Percentiles rank a stretch among this genome's conserved stretches.
These are phyloP conservation scores for Evernia prunastri DNA, from an alignment of 495 filamentous ascomycete genomes.

Conservation along the genomic window DNA sequence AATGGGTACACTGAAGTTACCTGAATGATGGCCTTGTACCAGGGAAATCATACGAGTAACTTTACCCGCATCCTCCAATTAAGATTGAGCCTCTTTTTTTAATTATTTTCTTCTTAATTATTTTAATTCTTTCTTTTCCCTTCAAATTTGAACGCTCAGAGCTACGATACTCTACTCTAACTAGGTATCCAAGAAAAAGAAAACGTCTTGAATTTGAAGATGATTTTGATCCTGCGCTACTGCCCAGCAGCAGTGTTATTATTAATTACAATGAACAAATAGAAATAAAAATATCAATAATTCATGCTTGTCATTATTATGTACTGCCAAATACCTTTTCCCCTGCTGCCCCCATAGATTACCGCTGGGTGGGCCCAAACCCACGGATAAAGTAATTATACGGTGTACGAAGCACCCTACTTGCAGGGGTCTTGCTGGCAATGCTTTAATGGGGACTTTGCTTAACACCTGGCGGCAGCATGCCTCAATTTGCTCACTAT, in stretches of 20 bases:
- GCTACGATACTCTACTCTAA: no score
- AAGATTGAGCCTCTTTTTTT: slow-evolving; percentile 12
- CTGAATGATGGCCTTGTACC: slow-evolving; percentile 3
- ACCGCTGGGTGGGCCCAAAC: background rate
- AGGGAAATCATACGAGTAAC: no score
- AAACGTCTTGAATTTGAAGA: background rate
- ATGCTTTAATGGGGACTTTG: background rate
- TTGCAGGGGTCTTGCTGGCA: slow-evolving; percentile 20
- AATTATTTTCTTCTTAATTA: no score
- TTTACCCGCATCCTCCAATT: slow-evolving; percentile 15
- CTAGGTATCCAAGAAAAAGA: no score
- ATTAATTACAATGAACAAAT: no score
- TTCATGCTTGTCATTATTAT: background rate
- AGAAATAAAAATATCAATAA: background rate
- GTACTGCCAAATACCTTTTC: slow-evolving; percentile 1
- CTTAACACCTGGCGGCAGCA: background rate
- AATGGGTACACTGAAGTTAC: slow-evolving; percentile 8
- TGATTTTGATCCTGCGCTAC: background rate
- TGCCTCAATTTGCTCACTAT: background rate
- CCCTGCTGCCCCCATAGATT: background rate
- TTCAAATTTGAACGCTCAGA: no score
- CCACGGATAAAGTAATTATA: background rate
- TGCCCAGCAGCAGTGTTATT: background rate
- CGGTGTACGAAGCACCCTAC: background rate
- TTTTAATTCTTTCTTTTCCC: no score